Percentiles rank a stretch among this genome's conserved stretches.
phyloP scores from a whole-genome alignment of 2,329 filamentous ascomycete species.

The Neonectria magnoliae region DNA sequence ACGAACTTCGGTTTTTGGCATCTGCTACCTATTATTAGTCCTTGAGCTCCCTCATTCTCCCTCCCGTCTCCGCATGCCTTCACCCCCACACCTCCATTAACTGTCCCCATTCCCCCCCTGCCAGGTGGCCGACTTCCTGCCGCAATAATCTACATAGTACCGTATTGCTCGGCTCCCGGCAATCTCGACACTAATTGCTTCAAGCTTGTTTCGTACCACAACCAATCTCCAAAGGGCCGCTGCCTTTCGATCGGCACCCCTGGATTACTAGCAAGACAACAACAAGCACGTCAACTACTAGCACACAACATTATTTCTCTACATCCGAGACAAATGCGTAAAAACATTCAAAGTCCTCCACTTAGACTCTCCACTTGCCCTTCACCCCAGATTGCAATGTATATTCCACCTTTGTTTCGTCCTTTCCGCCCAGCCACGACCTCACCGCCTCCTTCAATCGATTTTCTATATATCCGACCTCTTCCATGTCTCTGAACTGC shows the following conservation, averaged over 20 bases:
- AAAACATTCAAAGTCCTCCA: conserved; percentile 5
- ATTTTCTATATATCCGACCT: conserved; percentile 36
- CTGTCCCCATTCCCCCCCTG: background rate
- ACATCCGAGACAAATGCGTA: conserved; percentile 16
- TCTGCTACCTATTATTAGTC: background rate
- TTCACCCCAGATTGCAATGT: conserved; percentile 39
- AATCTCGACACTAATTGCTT: conserved; percentile 30
- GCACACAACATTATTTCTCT: conserved; percentile 10
- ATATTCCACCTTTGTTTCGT: conserved; percentile 38
- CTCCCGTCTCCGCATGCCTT: conserved; percentile 10
- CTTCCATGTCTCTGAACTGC: conserved; percentile 37
- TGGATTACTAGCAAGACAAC: conserved; percentile 1
- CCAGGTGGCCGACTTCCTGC: conserved; percentile 18
- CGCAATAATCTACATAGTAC: background rate
- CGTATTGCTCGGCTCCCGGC: conserved; percentile 21
- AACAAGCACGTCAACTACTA: background rate
- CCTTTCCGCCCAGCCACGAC: conserved; percentile 33
- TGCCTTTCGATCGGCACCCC: background rate
- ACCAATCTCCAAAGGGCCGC: conserved; percentile 23
- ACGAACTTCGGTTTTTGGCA: conserved; percentile 6
- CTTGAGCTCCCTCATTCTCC: background rate
- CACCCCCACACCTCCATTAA: conserved; percentile 14
- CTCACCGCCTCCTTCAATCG: conserved; percentile 33
- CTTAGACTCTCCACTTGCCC: conserved; percentile 36
- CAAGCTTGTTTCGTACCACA: conserved; percentile 28